Evolutionary conservation across 2,329 filamentous ascomycete species (phyloP).

Genomic region (Pseudogymnoascus sp.): DNA sequence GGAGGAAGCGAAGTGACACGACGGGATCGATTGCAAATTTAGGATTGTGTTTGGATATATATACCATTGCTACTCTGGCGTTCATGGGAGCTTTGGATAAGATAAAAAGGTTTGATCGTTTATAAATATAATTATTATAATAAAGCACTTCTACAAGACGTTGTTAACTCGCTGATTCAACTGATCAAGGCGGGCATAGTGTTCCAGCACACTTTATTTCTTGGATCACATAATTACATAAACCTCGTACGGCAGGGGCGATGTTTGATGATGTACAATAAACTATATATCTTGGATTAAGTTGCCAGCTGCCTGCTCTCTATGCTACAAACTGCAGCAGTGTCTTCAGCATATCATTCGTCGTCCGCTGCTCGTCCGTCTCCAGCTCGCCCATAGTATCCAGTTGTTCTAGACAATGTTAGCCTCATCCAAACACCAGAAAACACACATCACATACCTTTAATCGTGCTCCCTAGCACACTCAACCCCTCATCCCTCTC

Average conservation of each 20-base stretch:
- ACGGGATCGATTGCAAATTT: background rate
- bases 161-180: background rate
- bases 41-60: background rate
- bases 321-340: constrained; percentile 40
- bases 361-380: constrained; percentile 42
- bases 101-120: background rate
- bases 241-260: background rate
- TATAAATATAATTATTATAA: background rate
- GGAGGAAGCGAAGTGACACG: background rate
- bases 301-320: background rate
- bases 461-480: constrained; percentile 57
- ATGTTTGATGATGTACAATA: background rate
- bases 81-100: background rate
- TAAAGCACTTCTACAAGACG: too few relatives aligned
- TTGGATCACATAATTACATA: background rate
- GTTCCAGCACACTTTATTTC: background rate
- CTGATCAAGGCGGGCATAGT: background rate
- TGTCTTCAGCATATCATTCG: constrained; percentile 58
- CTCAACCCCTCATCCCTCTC: constrained; percentile 59
- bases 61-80: background rate
- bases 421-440: constrained; percentile 9
- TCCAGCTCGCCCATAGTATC: constrained; percentile 46
- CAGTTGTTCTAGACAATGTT: constrained; percentile 44
- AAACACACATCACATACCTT: constrained; percentile 36
- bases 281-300: background rate